Base-by-base conservation (phyloP, 306 rosid species). In the Ochetophila trinervis region DNA sequence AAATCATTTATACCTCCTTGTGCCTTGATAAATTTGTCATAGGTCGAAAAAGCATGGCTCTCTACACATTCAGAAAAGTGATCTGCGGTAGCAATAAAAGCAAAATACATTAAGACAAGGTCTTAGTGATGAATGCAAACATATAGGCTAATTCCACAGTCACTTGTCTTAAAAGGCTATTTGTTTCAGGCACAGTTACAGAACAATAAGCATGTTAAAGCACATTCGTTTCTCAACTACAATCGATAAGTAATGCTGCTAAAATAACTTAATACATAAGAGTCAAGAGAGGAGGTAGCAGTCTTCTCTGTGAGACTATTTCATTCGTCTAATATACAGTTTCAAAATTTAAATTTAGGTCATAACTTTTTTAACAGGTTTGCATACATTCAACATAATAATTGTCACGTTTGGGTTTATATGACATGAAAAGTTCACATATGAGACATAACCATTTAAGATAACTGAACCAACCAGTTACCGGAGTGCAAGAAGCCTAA, bases 11-110 rank as follows among this genome's bases (percentile, higher is more conserved):
- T 85, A 90, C 99, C 97, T 93, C 89, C 97, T 76, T 72, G 81
- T 44, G 68, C 88, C 77, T 90, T 87, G 76, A 93, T 60, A 81
- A 86, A 90, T 73, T 90, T 87, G 89, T 90, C 99, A 17, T 93
- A 93, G 49, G 97, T 93, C 76, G 85, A 85, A 83, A 57, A 87
- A 47, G 99, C 99, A 80, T 93, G 97, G 71, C 36, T 76, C 81
- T 93, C 99, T 66, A 93, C 99, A 37, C 91, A 81, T 90, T 93
- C 97, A 52, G 99, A 93, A 42, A 93, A 84, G 80, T 93, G 99
- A 86, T 93, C 97, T 93, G 97, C 88, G 72, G 58, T 7, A 69
- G 77, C 34, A 27, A 82, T 62, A 32, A 64, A 57, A 71, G 68
- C 30, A 66, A 82, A 27, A 76, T 50, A 54, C 34, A 64, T 60